Conservation (phyloP, 164 flowering plant species). For the Taxillus chinensis region DNA sequence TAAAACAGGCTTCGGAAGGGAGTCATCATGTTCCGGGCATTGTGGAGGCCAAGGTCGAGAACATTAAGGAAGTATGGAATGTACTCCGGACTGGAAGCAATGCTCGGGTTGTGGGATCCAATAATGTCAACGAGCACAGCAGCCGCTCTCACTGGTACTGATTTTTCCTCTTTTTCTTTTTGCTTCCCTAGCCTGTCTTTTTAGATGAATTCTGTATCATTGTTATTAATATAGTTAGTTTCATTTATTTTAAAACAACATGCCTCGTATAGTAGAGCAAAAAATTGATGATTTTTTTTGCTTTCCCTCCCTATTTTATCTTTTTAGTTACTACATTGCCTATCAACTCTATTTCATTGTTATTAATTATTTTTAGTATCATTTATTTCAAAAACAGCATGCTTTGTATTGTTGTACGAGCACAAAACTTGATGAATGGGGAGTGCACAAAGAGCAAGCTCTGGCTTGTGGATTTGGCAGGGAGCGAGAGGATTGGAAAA, state of each 20-base stretch:
- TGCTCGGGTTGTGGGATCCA: conserved; percentile 77
- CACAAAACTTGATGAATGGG: conserved; percentile 64
- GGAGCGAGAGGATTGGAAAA: conserved; percentile 85
- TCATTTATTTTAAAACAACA: conserved; percentile 24
- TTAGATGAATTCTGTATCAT: not conserved
- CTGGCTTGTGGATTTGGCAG: conserved; percentile 91
- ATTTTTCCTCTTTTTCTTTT: not conserved
- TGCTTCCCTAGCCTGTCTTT: not conserved
- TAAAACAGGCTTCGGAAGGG: conserved; percentile 80
- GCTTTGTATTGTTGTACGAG: conserved; percentile 65
- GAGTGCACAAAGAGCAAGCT: conserved; percentile 89
- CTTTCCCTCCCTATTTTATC: not conserved
- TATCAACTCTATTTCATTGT: not conserved
- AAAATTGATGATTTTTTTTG: conserved; percentile 36
- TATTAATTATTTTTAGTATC: not conserved
- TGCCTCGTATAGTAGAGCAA: conserved; percentile 70
- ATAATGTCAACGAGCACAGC: conserved; percentile 85
- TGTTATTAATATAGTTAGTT: not conserved
- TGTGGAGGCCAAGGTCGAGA: conserved; percentile 71
- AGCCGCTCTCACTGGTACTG: conserved; percentile 87
- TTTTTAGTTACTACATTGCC: not conserved
- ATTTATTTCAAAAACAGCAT: conserved; percentile 30
- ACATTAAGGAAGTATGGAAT: conserved; percentile 63
- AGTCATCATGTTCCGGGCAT: conserved; percentile 78
- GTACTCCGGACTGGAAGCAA: conserved; percentile 76